Base-by-base conservation (phyloP, 208 protist genomes). In the Trypanosoma avium region DNA sequence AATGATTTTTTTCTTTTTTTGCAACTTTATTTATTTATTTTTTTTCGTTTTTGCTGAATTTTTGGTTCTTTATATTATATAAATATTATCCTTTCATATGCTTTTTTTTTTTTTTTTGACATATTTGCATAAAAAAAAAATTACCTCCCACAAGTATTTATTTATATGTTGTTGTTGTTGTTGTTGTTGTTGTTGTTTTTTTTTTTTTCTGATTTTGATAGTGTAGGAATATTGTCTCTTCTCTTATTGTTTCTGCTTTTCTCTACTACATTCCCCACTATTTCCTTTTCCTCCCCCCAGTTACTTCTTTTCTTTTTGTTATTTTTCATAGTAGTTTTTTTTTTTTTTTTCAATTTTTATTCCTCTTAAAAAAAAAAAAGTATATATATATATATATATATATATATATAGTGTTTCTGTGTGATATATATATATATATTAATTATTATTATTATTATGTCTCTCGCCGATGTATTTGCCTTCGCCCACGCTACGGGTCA, bases 401-500 rank as follows among this genome's bases (percentile, higher is more conserved):
- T 35, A 21, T 24, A 33, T 42, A 42, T 42, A 42, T 42, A 13
- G n/a, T n/a, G n/a, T n/a, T n/a, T n/a, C n/a, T n/a, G n/a, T n/a
- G n/a, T n/a, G n/a, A n/a, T 21, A 27, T 19, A n/a, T 54, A 8
- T 54, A 32, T 33, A 24, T 33, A 19, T 54, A 54, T 24, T 12
- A 30, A 17, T 55, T 13, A 21, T 33, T 30, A 55, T 17, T 29
- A 4, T 19, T 36, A 22, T 35, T 33, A 72, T 72, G 66, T 59
- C 77, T 15, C 55, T 64, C 42, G 52, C 42, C 7, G 67, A 88
- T 19, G 63, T 76, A 4, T 89, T 90, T 64, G 35, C 67, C 1
- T 79, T 82, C 56, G 65, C 77, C 2, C 67, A 85, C 62, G 68
- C 70, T 10, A 86, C 84, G 4, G 81, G 82, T n/a, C 76, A 88